Conservation (phyloP, 768 basidiomycete genomes). For the Boletellus ananas region DNA sequence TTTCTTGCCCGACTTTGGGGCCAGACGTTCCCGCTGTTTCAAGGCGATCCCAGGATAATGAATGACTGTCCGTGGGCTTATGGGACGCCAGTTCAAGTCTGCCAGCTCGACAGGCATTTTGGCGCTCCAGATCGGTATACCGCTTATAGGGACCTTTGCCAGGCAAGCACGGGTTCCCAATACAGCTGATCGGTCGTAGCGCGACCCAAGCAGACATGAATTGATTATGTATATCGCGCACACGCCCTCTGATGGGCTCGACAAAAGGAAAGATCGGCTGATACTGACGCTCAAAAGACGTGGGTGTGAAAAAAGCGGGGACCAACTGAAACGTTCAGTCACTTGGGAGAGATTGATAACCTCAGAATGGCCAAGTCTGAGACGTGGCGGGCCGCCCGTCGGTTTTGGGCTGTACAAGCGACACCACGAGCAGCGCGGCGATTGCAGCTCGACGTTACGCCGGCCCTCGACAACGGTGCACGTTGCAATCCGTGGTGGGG, state of each 20-base stretch:
- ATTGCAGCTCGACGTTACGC: background rate
- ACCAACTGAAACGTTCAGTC: slow-evolving; percentile 4
- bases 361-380: slow-evolving; percentile 18
- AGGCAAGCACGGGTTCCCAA: background rate
- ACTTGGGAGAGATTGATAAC: slow-evolving; percentile 8
- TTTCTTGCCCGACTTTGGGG: too few relatives aligned
- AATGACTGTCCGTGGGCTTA: background rate
- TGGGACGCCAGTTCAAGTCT: background rate
- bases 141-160: background rate
- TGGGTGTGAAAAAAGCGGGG: slow-evolving; percentile 15
- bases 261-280: background rate
- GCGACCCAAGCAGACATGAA: background rate
- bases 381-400: background rate
- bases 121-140: background rate
- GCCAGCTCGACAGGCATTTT: background rate
- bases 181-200: background rate
- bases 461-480: background rate
- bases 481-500: background rate
- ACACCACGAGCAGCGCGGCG: too few relatives aligned
- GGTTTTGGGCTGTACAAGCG: too few relatives aligned
- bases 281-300: slow-evolving; percentile 3
- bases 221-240: background rate
- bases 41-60: background rate
- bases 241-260: slow-evolving; percentile 1
- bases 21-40: background rate